A percentile compares a stretch with the other conserved stretches of the same genome.
phyloP scores from a whole-genome alignment of 805 yeast genomes.

The Wickerhamomyces mucosus region DNA sequence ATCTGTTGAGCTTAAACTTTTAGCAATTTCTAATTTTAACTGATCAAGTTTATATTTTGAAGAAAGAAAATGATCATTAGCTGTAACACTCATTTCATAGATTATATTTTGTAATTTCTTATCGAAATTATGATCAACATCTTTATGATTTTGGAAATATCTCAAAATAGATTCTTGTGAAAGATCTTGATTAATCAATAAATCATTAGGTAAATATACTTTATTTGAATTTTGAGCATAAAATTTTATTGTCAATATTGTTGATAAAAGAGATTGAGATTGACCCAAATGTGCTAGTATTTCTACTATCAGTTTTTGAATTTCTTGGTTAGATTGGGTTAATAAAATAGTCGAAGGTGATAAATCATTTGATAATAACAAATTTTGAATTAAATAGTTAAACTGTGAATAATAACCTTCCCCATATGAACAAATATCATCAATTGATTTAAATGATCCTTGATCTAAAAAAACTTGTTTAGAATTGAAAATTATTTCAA shows the following conservation, averaged over 20 bases:
- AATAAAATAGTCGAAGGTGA: constrained; percentile 45
- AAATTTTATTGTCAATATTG: constrained; percentile 49
- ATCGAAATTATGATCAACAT: constrained; percentile 10
- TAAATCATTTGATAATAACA: constrained; percentile 44
- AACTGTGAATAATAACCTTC: constrained; percentile 74
- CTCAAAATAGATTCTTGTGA: constrained; percentile 59
- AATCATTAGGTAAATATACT: constrained; percentile 54
- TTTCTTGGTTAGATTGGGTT: constrained; percentile 33
- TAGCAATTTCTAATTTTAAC: constrained; percentile 28
- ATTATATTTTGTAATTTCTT: constrained; percentile 45
- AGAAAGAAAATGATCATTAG: constrained; percentile 71
- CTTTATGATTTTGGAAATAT: constrained; percentile 23
- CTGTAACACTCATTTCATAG: constrained; percentile 61
- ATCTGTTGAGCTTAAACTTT: constrained; percentile 16
- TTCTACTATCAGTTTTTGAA: constrained; percentile 42
- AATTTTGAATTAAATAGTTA: constrained; percentile 55
- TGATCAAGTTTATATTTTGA: constrained; percentile 47
- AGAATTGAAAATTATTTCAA: constrained; percentile 52
- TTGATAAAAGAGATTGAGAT: constrained; percentile 60
- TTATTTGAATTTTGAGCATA: constrained; percentile 34
- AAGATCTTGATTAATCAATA: constrained; percentile 40
- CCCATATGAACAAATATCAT: constrained; percentile 64
- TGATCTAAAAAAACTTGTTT: constrained; percentile 43
- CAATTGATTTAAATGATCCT: constrained; percentile 36
- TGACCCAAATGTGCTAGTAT: constrained; percentile 78